These are phyloP conservation scores for Zasmidium citrigriseum DNA, from an alignment of 2,329 filamentous ascomycete genomes.

Conservation along the genomic window DNA sequence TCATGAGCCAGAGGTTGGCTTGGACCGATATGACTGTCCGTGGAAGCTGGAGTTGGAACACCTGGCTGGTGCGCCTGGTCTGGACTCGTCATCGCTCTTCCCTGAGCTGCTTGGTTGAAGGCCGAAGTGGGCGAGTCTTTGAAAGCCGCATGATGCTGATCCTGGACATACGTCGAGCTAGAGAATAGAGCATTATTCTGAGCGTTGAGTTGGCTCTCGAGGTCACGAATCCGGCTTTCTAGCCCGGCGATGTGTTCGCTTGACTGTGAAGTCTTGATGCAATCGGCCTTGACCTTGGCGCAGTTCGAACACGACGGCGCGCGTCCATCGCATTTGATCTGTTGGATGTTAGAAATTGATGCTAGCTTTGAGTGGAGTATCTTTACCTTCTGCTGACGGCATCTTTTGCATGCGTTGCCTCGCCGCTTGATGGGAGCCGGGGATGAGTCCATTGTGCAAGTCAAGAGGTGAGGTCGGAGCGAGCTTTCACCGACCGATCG, in stretches of 20 bases:
- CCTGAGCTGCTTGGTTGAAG: not conserved
- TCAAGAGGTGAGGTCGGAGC: not conserved
- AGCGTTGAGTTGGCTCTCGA: not conserved
- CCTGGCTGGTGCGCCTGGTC: not conserved
- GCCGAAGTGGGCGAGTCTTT: not conserved
- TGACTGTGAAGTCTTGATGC: not conserved
- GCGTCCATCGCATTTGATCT: not conserved
- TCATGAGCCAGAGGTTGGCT: not conserved
- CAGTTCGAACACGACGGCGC: not conserved
- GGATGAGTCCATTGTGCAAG: not conserved
- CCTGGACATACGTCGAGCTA: not conserved
- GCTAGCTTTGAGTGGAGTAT: too few relatives aligned
- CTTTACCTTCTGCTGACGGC: not conserved
- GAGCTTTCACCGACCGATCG: not conserved
- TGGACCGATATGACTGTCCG: not conserved
- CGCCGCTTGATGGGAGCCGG: not conserved
- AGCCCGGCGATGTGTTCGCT: not conserved
- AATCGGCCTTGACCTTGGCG: not conserved
- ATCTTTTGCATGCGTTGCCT: not conserved
- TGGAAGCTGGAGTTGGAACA: not conserved
- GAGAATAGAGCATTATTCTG: not conserved
- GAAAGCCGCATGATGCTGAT: not conserved
- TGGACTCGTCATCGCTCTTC: not conserved
- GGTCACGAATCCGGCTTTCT: not conserved
- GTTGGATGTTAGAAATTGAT: too few relatives aligned